phyloP scores from a whole-genome alignment of 345 rosid species.

The Lepidium africanum region DNA sequence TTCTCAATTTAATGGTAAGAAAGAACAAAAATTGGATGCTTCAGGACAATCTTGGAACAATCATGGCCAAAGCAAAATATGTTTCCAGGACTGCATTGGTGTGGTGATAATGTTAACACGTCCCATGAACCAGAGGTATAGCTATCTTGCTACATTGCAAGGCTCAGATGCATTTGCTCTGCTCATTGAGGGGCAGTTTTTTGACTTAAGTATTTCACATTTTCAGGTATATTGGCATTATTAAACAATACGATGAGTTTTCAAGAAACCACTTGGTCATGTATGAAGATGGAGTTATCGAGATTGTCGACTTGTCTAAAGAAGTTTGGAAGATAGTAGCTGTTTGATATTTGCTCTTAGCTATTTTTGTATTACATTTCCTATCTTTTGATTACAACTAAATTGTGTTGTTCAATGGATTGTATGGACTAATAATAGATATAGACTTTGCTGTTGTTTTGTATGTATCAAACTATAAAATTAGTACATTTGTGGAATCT shows the following conservation, averaged over 20 bases:
- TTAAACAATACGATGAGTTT: slow-evolving; percentile 50
- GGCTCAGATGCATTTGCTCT: not conserved
- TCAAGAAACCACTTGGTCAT: slow-evolving; percentile 54
- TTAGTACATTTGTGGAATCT: not conserved
- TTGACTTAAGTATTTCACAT: not conserved
- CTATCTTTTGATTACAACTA: not conserved
- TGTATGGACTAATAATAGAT: not conserved
- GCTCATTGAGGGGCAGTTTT: not conserved
- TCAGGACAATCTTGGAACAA: slow-evolving; percentile 46
- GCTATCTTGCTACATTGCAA: not conserved
- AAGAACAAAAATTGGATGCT: slow-evolving; percentile 4
- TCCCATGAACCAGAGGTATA: slow-evolving; percentile 45
- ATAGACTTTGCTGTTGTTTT: not conserved
- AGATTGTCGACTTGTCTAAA: slow-evolving; percentile 58
- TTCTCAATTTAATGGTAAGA: slow-evolving; percentile 2
- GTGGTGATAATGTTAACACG: slow-evolving; percentile 49
- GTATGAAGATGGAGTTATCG: slow-evolving; percentile 66
- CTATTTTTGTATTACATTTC: not conserved
- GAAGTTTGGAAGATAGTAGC: slow-evolving; percentile 57
- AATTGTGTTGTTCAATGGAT: slow-evolving; percentile 3
- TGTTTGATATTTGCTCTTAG: slow-evolving; percentile 19
- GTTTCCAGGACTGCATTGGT: slow-evolving; percentile 56
- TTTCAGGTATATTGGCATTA: slow-evolving; percentile 60
- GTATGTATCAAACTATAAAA: not conserved
- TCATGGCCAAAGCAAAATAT: slow-evolving; percentile 11